Conservation (phyloP, 202 grass and related monocot species). For the Panicum hallii region DNA sequence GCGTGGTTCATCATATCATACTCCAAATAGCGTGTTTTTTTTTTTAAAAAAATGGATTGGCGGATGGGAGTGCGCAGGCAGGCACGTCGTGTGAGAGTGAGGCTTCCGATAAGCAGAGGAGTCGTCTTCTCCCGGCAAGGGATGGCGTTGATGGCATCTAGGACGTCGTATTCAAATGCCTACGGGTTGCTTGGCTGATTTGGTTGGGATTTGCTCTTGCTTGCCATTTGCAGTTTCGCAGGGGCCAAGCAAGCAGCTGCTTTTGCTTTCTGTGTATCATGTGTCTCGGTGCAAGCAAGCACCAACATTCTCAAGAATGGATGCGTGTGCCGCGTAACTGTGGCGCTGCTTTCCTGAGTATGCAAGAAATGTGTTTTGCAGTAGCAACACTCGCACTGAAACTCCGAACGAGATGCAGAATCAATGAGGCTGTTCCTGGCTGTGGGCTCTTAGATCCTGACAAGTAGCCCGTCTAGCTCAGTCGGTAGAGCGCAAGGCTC, state of each 20-base stretch:
- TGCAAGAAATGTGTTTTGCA: background rate
- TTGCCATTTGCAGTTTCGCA: background rate
- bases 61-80: background rate
- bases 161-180: background rate
- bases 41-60: background rate
- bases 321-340: background rate
- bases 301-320: background rate
- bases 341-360: background rate
- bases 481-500: slow-evolving; percentile 82
- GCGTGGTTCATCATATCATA: background rate
- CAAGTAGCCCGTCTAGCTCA: slow-evolving; percentile 68
- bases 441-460: too few species aligned
- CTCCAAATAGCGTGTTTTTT: background rate
- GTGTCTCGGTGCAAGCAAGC: background rate
- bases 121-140: background rate
- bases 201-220: background rate
- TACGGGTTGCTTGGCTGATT: slow-evolving; percentile 10
- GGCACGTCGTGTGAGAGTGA: background rate
- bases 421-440: background rate
- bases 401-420: background rate
- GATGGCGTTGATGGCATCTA: background rate
- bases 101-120: background rate
- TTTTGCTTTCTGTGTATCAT: background rate
- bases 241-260: background rate
- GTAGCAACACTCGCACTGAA: background rate